phyloP scores from a whole-genome alignment of 345 rosid genomes.

The Salix exigua region DNA sequence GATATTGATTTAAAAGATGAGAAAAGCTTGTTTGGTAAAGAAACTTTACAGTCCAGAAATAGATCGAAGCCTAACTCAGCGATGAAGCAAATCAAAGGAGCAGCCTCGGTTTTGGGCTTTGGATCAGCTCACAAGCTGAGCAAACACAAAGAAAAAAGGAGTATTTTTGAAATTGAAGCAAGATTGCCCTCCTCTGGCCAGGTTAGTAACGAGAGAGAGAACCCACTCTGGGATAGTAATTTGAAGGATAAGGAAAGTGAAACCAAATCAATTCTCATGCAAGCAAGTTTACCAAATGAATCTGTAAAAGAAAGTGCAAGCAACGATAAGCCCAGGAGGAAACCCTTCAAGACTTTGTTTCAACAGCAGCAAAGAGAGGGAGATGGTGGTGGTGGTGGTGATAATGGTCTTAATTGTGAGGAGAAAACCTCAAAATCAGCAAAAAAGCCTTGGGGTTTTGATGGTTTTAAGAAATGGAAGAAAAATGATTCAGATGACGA shows the following conservation, averaged over 20 bases:
- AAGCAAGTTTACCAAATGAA: constrained; percentile 29
- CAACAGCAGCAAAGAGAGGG: constrained; percentile 35
- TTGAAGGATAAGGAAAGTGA: constrained; percentile 38
- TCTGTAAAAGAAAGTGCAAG: constrained; percentile 27
- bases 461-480: constrained; percentile 67
- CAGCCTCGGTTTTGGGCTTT: constrained; percentile 52
- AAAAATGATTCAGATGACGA: constrained; percentile 57
- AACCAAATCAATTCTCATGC: constrained; percentile 54
- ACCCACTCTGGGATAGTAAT: constrained; percentile 38
- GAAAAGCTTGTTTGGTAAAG: constrained; percentile 27
- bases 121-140: constrained; percentile 37
- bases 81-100: constrained; percentile 61
- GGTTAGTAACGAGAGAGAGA: constrained; percentile 23
- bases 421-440: constrained; percentile 42
- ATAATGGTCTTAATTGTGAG: constrained; percentile 17
- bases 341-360: constrained; percentile 47
- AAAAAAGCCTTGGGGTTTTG: constrained; percentile 61
- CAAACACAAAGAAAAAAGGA: constrained; percentile 37
- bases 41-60: constrained; percentile 31
- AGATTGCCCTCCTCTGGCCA: constrained; percentile 5
- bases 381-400: constrained; percentile 1
- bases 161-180: constrained; percentile 46
- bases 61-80: constrained; percentile 39
- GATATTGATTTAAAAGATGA: constrained; percentile 67
- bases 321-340: constrained; percentile 41